Percentiles rank a stretch among this genome's conserved stretches.
Evolutionary conservation across 768 basidiomycete genomes (phyloP).

Genomic region (Tricholoma matsutake): DNA sequence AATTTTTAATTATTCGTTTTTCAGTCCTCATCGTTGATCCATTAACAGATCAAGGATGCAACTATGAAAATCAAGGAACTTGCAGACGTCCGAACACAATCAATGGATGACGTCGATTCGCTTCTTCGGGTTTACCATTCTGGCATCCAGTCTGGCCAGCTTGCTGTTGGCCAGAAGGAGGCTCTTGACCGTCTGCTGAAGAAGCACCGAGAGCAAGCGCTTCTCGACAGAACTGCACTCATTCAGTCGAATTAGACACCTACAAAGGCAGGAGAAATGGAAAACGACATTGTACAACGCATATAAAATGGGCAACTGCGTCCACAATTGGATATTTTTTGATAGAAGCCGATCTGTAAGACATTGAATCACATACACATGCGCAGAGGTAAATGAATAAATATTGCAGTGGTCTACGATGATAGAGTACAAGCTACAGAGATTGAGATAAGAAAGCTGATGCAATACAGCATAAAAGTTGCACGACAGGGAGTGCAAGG

Average conservation of each 20-base stretch:
- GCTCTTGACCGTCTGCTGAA: conserved; percentile 83
- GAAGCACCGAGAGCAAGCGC: conserved; percentile 53
- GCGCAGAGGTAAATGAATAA: too few relatives aligned
- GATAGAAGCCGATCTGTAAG: too few relatives aligned
- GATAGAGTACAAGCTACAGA: background rate
- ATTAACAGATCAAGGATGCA: conserved; percentile 85
- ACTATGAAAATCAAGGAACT: conserved; percentile 99
- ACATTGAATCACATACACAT: too few relatives aligned
- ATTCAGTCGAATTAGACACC: background rate
- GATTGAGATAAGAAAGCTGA: background rate
- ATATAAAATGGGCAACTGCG: background rate
- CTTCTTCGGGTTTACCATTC: conserved; percentile 95
- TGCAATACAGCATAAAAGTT: background rate
- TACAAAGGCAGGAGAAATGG: background rate
- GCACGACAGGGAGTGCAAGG: background rate
- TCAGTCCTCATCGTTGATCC: conserved; percentile 1
- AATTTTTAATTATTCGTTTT: background rate
- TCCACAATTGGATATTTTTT: background rate
- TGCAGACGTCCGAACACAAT: conserved; percentile 96
- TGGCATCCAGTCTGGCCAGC: conserved; percentile 87
- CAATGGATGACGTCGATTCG: conserved; percentile 98
- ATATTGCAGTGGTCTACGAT: background rate
- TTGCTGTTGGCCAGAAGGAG: conserved; percentile 91
- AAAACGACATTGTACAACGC: background rate
- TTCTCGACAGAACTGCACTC: conserved; percentile 3